Conservation (phyloP, 2,329 filamentous ascomycete species). For the Aspergillus sclerotialis region DNA sequence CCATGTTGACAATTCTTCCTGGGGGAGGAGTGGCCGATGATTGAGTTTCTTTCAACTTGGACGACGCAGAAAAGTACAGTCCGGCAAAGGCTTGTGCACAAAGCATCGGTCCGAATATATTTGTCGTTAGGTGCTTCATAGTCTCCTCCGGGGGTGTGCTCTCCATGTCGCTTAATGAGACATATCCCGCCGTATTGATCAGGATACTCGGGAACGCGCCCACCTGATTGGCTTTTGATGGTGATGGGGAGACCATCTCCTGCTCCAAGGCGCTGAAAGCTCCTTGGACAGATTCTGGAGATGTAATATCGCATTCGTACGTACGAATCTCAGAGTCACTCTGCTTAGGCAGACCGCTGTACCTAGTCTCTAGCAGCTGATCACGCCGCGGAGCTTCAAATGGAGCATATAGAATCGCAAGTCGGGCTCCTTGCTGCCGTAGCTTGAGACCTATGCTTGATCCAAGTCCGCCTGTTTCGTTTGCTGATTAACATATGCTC, state of each 20-base stretch:
- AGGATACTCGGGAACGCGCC: slow-evolving; percentile 32
- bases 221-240: slow-evolving; percentile 11
- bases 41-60: slow-evolving; percentile 13
- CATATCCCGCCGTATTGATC: slow-evolving; percentile 40
- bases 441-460: slow-evolving; percentile 37
- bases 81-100: slow-evolving; percentile 40
- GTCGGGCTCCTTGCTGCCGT: slow-evolving; percentile 32
- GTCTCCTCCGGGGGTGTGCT: slow-evolving; percentile 37
- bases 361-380: slow-evolving; percentile 30
- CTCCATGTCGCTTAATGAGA: slow-evolving; percentile 40
- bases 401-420: slow-evolving; percentile 43
- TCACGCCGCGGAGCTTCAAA: slow-evolving; percentile 36
- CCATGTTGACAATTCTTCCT: slow-evolving; percentile 41
- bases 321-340: too few species aligned
- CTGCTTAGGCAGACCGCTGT: slow-evolving; percentile 19
- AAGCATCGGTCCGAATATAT: slow-evolving; percentile 41
- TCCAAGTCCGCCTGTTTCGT: slow-evolving; percentile 32
- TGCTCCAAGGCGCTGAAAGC: slow-evolving; percentile 34
- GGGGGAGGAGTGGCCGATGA: slow-evolving; percentile 19
- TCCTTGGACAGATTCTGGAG: slow-evolving; percentile 38
- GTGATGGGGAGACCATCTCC: slow-evolving; percentile 8
- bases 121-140: slow-evolving; percentile 37
- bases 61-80: slow-evolving; percentile 29
- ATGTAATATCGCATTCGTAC: slow-evolving; percentile 44
- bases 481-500: slow-evolving; percentile 14